Conservation (phyloP, 805 yeast species). For the Monosporozyma solicola region DNA sequence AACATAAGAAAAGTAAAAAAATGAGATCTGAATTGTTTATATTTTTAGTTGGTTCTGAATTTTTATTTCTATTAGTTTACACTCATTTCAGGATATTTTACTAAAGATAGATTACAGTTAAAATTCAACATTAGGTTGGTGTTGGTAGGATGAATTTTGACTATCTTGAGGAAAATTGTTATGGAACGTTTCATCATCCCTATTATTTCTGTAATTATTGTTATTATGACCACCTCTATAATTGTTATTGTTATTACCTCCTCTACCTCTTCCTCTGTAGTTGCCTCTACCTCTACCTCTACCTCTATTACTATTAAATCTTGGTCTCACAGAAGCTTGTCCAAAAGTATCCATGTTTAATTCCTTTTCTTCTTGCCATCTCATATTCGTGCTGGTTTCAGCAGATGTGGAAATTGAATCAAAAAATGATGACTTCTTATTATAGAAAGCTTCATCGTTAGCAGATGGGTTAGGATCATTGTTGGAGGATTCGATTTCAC, state of each 20-base stretch:
- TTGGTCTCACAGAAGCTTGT: slow-evolving; percentile 45
- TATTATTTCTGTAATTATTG: slow-evolving; percentile 8
- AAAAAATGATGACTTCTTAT: slow-evolving; percentile 79
- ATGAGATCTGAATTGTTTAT: not conserved
- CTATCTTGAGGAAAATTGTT: not conserved
- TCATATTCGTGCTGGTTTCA: slow-evolving; percentile 39
- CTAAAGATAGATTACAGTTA: not conserved
- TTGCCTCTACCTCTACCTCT: slow-evolving; percentile 31
- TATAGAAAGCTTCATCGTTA: slow-evolving; percentile 40
- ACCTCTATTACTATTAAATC: slow-evolving; percentile 26
- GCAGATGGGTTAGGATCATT: not conserved
- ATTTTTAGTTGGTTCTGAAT: not conserved
- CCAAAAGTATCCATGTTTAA: slow-evolving; percentile 82
- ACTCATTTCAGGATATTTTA: not conserved
- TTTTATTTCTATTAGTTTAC: not conserved
- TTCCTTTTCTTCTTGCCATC: slow-evolving; percentile 64
- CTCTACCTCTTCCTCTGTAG: slow-evolving; percentile 18
- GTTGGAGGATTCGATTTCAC: slow-evolving; percentile 6
- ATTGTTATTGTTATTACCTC: slow-evolving; percentile 7
- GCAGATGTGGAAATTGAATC: slow-evolving; percentile 73
- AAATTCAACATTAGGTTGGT: slow-evolving; percentile 6
- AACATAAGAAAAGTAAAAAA: not conserved
- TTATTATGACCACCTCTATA: slow-evolving; percentile 5
- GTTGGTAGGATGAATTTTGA: not conserved
- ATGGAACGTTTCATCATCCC: slow-evolving; percentile 1